Evolutionary conservation across 169 alveolate genomes (phyloP).

Genomic region (Fabrea salina): DNA sequence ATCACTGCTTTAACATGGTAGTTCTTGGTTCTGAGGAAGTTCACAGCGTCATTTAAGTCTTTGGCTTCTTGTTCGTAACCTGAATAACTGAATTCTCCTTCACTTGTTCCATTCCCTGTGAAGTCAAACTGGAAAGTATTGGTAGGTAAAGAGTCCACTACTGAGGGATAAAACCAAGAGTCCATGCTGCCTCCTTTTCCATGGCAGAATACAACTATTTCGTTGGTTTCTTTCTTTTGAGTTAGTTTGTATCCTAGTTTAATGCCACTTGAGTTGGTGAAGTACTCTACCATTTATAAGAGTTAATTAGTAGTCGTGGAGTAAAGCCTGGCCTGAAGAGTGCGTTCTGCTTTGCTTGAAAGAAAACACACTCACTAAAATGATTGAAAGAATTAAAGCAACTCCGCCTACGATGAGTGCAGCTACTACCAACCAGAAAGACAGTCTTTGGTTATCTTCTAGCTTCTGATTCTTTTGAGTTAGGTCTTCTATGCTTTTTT

Average conservation of each 20-base stretch:
- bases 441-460: too few relatives aligned
- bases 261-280: background rate
- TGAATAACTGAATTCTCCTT: background rate
- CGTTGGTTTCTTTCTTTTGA: background rate
- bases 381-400: too few relatives aligned
- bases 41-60: background rate
- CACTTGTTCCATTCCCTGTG: background rate
- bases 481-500: too few relatives aligned
- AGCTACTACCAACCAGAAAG: too few relatives aligned
- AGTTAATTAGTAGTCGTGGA: too few relatives aligned
- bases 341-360: too few relatives aligned
- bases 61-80: background rate
- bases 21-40: background rate
- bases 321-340: too few relatives aligned
- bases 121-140: slow-evolving; percentile 4
- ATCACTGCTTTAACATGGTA: background rate
- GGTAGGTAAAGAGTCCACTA: background rate
- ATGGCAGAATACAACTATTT: background rate
- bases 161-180: background rate
- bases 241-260: background rate
- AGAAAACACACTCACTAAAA: too few relatives aligned
- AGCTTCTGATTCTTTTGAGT: too few relatives aligned
- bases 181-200: background rate
- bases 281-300: background rate
- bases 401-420: too few relatives aligned